These are phyloP conservation scores for Atalantia buxifolia DNA, from an alignment of 345 rosid genomes.

Conservation along the genomic window DNA sequence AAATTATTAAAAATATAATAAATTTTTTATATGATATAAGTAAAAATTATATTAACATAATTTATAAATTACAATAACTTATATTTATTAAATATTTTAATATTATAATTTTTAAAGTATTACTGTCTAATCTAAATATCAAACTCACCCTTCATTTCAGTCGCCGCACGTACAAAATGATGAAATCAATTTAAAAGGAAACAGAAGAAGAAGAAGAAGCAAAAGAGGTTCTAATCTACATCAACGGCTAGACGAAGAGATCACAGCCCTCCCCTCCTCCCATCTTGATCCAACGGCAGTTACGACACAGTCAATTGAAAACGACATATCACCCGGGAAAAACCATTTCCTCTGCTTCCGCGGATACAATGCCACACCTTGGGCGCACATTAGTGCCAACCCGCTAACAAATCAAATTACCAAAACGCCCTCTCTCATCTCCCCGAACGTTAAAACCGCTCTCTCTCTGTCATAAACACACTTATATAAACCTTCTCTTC, in stretches of 20 bases:
- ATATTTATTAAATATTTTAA: too few species aligned
- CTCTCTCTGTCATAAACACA: conserved; percentile 2
- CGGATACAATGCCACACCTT: background rate
- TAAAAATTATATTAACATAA: too few species aligned
- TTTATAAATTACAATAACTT: too few species aligned
- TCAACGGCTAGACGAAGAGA: background rate
- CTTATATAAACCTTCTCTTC: conserved; percentile 32
- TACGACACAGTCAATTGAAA: conserved; percentile 13
- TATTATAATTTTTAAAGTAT: rapidly evolving
- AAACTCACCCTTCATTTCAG: too few species aligned
- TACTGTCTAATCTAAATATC: rapidly evolving
- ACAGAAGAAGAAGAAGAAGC: too few species aligned
- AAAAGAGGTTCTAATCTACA: too few species aligned
- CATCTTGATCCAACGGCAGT: conserved; percentile 17
- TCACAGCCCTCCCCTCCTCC: background rate
- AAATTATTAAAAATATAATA: too few species aligned
- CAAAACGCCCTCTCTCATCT: conserved; percentile 9
- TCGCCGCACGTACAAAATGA: too few species aligned
- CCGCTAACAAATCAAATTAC: background rate
- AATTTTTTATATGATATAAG: too few species aligned
- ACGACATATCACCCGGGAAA: conserved; percentile 27
- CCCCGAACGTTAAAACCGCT: conserved; percentile 33
- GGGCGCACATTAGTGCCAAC: conserved; percentile 27
- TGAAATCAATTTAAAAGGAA: too few species aligned
- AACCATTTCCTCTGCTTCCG: background rate